These are phyloP conservation scores for Imleria badia DNA, from an alignment of 768 basidiomycete species.

Conservation along the genomic window DNA sequence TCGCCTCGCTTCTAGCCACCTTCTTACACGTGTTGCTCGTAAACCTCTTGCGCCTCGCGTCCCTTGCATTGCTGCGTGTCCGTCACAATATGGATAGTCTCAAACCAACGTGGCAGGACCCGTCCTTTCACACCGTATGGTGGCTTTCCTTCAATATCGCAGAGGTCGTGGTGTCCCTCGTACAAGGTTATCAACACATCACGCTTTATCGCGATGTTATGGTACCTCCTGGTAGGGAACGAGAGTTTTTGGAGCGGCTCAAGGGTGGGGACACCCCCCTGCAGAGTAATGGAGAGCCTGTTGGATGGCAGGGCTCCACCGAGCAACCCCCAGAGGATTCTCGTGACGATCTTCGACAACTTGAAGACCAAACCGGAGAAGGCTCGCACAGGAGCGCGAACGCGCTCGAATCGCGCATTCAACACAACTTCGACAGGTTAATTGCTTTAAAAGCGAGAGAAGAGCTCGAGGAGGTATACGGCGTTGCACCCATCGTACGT, in stretches of 20 bases:
- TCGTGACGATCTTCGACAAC: conserved; percentile 16
- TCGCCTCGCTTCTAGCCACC: conserved; percentile 38
- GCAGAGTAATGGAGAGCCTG: conserved; percentile 9
- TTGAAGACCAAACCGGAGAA: conserved; percentile 19
- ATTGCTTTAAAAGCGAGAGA: conserved; percentile 62
- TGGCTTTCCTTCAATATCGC: conserved; percentile 71
- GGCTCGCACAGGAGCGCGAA: neutral
- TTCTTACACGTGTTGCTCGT: conserved; percentile 50
- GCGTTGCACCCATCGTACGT: conserved; percentile 76
- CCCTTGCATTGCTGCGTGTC: conserved; percentile 53
- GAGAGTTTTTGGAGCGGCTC: conserved; percentile 37
- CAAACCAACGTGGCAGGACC: conserved; percentile 52
- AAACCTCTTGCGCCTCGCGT: conserved; percentile 52
- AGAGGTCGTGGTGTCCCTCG: conserved; percentile 62
- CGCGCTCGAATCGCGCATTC: conserved; percentile 43
- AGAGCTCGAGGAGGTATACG: conserved; percentile 79
- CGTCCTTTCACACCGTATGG: conserved; percentile 68
- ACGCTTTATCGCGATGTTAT: conserved; percentile 68
- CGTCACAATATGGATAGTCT: conserved; percentile 42
- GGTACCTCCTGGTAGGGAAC: conserved; percentile 44
- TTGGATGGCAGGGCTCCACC: conserved; percentile 6
- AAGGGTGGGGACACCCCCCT: conserved; percentile 12
- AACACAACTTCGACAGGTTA: conserved; percentile 66
- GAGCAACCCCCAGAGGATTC: conserved; percentile 13
- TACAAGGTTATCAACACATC: conserved; percentile 71